Evolutionary conservation across 805 yeast genomes (phyloP), one percentile per base, ranked within the genome.

Genomic region (Ogataea degrootiae): DNA sequence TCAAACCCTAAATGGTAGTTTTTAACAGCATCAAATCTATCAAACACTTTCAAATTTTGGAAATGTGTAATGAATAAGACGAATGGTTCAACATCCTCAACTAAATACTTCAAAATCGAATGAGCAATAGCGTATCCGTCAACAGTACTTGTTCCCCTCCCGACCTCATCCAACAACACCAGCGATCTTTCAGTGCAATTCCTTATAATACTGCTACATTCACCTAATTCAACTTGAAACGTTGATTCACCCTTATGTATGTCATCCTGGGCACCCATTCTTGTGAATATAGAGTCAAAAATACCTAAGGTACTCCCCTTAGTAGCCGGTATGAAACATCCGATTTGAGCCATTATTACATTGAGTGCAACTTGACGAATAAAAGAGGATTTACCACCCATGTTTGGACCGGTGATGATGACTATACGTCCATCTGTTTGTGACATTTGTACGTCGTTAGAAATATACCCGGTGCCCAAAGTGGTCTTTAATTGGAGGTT

Each of bases 121-220:
- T 81, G 78, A 0, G 96, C 96, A 31, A 90, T 81, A 0, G 95
- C 82, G 39, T 80, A 82, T 0, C 97, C 97, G 63, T 91, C 97
- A 44, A 68, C 65, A 0, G 90, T 81, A 19, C 69, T 60, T 0
- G 84, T 79, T 2, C 94, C 94, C 43, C 91, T 68, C 3, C 95
- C 95, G 38, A 86, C 77, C 55, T 86, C 95, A 61, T 86, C 95
- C 40, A 86, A 65, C 2, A 86, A 66, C 2, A 87, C 79, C 46
- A 86, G 68, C 1, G 89, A 83, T 23, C 72, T 70, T 2, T 69
- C 57, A 2, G 80, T 74, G 41, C 85, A 77, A 4, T 66, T 55
- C 6, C 69, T 58, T 43, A 86, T 60, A 21, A 86, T 85, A 31
- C 74, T 70, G 35, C 76, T 70, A 56, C 89, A 82, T 55, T 87